Conservation (phyloP, 2,329 filamentous ascomycete species). For the Aspergillus fumigatus region DNA sequence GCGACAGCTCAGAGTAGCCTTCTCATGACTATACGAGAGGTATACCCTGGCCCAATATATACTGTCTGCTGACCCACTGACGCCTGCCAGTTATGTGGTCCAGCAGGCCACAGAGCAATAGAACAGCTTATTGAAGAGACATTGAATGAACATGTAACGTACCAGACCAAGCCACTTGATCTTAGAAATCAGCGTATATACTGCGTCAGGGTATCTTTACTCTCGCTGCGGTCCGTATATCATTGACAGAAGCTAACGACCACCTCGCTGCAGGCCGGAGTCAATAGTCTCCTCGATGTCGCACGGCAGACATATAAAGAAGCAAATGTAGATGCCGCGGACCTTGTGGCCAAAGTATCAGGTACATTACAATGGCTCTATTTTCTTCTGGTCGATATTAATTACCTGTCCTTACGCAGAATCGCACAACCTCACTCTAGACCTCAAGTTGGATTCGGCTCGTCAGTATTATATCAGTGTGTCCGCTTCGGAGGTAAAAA, state of each 20-base stretch:
- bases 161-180: constrained; percentile 74
- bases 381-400: neutral
- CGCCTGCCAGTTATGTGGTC: constrained; percentile 54
- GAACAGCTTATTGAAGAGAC: constrained; percentile 61
- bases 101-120: constrained; percentile 57
- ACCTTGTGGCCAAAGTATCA: constrained; percentile 64
- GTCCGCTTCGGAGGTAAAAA: constrained; percentile 56
- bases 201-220: constrained; percentile 64
- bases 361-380: constrained; percentile 39
- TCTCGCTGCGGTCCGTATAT: neutral
- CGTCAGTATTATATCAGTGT: constrained; percentile 78
- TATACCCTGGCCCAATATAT: constrained; percentile 18
- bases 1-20: constrained; percentile 60
- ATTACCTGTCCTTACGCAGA: constrained; percentile 38
- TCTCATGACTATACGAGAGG: constrained; percentile 62
- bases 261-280: constrained; percentile 55
- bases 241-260: neutral
- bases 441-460: constrained; percentile 69
- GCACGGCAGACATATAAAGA: constrained; percentile 88
- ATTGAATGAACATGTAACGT: constrained; percentile 77
- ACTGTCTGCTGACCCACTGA: constrained; percentile 4
- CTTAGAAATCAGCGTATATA: constrained; percentile 86
- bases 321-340: constrained; percentile 69
- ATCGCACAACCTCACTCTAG: constrained; percentile 55
- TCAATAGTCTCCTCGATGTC: constrained; percentile 82